A percentile compares a stretch with the other conserved stretches of the same genome.
Conservation (phyloP, 1,139 yeast genomes). For the Geotrichum candidum region DNA sequence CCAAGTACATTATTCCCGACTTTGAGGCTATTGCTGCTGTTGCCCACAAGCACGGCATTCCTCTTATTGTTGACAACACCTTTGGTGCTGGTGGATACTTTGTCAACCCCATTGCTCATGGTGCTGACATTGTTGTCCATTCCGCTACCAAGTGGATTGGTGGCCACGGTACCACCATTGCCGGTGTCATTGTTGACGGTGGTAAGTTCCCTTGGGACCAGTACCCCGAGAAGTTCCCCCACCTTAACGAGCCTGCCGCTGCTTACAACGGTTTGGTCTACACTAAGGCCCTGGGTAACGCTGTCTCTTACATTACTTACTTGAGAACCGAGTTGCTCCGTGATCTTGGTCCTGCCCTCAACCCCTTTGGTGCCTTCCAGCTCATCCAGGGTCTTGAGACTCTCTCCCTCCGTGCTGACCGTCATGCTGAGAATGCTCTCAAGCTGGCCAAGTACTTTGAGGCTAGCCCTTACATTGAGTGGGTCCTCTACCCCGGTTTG, state of each 20-base stretch:
- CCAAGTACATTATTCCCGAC: slow-evolving; percentile 88
- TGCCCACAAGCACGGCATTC: slow-evolving; percentile 85
- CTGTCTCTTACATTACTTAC: slow-evolving; percentile 68
- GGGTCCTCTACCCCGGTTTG: slow-evolving; percentile 92
- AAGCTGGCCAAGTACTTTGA: slow-evolving; percentile 75
- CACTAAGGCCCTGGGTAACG: slow-evolving; percentile 72
- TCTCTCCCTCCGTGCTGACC: slow-evolving; percentile 83
- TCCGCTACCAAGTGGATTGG: slow-evolving; percentile 98
- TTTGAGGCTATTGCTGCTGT: slow-evolving; percentile 67
- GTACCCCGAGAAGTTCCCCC: slow-evolving; percentile 80
- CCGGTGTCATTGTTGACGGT: slow-evolving; percentile 82
- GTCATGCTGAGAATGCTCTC: slow-evolving; percentile 83
- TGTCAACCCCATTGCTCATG: slow-evolving; percentile 77
- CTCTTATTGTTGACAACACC: slow-evolving; percentile 93
- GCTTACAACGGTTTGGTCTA: slow-evolving; percentile 87
- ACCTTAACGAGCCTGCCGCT: slow-evolving; percentile 81
- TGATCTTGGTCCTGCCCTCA: slow-evolving; percentile 85
- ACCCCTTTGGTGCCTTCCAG: slow-evolving; percentile 84
- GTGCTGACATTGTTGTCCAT: slow-evolving; percentile 80
- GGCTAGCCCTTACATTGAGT: slow-evolving; percentile 61
- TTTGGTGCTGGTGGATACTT: slow-evolving; percentile 95
- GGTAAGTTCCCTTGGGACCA: slow-evolving; percentile 91
- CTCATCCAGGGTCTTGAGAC: slow-evolving; percentile 91
- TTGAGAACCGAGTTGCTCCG: slow-evolving; percentile 81
- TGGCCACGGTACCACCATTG: slow-evolving; percentile 95